phyloP scores from a whole-genome alignment of 164 flowering plant genomes.

The Magnolia officinalis region DNA sequence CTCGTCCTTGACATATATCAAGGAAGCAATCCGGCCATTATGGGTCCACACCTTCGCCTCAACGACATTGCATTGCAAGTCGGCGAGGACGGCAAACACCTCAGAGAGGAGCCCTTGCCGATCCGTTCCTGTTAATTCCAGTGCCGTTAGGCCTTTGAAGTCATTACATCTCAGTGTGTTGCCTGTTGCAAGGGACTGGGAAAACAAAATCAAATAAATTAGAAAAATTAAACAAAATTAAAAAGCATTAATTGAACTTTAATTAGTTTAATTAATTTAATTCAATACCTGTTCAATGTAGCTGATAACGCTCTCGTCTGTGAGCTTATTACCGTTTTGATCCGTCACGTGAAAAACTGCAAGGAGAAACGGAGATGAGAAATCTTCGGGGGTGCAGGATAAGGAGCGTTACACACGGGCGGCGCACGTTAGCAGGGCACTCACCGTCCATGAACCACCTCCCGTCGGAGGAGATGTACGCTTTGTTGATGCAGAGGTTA shows the following conservation, averaged over 20 bases:
- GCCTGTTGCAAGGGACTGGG: conserved; percentile 32
- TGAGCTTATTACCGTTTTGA: conserved; percentile 57
- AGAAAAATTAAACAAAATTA: background rate
- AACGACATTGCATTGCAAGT: conserved; percentile 63
- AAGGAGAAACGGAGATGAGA: background rate
- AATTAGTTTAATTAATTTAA: background rate
- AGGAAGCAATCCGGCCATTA: conserved; percentile 68
- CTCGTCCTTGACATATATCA: conserved; percentile 65
- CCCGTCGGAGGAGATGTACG: conserved; percentile 90
- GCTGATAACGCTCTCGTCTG: conserved; percentile 56
- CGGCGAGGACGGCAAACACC: conserved; percentile 69
- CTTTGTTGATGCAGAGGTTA: conserved; percentile 67
- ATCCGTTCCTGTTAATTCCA: conserved; percentile 78
- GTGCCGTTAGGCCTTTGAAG: conserved; percentile 47
- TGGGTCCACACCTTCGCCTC: conserved; percentile 85
- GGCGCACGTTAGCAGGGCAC: conserved; percentile 15
- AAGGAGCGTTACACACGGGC: background rate
- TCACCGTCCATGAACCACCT: conserved; percentile 98
- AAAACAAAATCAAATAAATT: background rate
- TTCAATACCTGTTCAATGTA: conserved; percentile 61
- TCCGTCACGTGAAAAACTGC: conserved; percentile 83
- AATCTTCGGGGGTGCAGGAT: background rate
- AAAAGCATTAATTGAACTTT: background rate
- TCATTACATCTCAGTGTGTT: conserved; percentile 26
- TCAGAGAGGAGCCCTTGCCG: conserved; percentile 73